Conservation (phyloP, 2,329 filamentous ascomycete species). For the Furcasterigmium sp. region DNA sequence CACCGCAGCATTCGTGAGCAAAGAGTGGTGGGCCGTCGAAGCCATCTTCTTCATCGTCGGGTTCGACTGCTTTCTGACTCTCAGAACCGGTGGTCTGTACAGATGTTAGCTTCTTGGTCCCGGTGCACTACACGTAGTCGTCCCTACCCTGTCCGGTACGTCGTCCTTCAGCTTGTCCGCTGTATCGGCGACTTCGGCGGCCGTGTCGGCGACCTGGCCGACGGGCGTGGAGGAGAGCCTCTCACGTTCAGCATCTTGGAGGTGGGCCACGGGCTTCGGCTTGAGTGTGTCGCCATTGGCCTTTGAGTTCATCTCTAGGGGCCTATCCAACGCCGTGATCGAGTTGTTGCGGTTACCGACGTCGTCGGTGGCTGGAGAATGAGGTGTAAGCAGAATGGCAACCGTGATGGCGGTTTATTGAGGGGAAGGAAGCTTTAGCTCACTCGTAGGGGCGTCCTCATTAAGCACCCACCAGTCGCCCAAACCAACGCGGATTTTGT, state of each 20-base stretch:
- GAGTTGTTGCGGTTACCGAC: constrained; percentile 45
- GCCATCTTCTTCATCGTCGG: constrained; percentile 10
- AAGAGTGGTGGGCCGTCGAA: constrained; percentile 33
- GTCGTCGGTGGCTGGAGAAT: constrained; percentile 29
- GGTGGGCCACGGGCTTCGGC: constrained; percentile 1
- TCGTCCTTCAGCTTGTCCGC: constrained; percentile 29
- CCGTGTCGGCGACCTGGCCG: constrained; percentile 32
- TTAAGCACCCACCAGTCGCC: constrained; percentile 69
- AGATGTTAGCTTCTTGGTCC: no score
- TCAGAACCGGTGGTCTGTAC: no score
- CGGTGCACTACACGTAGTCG: no score
- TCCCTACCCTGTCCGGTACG: constrained; percentile 8
- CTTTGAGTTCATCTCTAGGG: background rate
- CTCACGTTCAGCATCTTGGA: constrained; percentile 20
- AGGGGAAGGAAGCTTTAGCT: constrained; percentile 13
- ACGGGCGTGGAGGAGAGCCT: constrained; percentile 32
- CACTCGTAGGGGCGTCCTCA: constrained; percentile 55
- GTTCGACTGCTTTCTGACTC: no score
- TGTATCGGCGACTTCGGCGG: constrained; percentile 38
- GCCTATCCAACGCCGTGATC: constrained; percentile 22
- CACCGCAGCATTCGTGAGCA: constrained; percentile 40
- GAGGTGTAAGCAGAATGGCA: background rate
- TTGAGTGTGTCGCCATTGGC: constrained; percentile 17
- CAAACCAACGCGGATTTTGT: constrained; percentile 66
- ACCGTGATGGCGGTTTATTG: no score